Evolutionary conservation across 73 alveolate genomes (phyloP).

Genomic region (Paramecium primaurelia): DNA sequence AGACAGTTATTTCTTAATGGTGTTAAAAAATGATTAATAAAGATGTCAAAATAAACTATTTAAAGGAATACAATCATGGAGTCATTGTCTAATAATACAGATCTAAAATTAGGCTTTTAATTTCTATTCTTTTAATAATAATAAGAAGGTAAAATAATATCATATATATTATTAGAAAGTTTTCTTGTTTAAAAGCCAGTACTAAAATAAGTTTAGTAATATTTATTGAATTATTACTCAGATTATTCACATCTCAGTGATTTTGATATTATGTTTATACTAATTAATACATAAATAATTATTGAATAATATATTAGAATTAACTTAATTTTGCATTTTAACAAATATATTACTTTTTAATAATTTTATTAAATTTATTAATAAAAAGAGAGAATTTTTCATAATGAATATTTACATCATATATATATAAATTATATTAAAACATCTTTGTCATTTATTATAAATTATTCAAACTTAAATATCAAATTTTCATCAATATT

Average conservation of each 20-base stretch:
- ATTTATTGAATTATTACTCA: background rate
- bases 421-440: too few relatives aligned
- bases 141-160: background rate
- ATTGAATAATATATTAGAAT: background rate
- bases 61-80: background rate
- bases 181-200: background rate
- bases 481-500: too few relatives aligned
- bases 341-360: too few relatives aligned
- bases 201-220: background rate
- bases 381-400: too few relatives aligned
- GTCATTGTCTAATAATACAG: background rate
- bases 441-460: too few relatives aligned
- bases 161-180: background rate
- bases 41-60: background rate
- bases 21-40: slow-evolving; percentile 9
- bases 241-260: background rate
- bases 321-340: background rate
- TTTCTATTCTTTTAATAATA: background rate
- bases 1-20: slow-evolving; percentile 1
- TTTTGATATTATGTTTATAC: background rate
- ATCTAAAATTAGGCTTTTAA: background rate
- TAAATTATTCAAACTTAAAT: too few relatives aligned
- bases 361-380: too few relatives aligned
- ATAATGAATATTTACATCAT: too few relatives aligned
- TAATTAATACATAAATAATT: background rate